These are phyloP conservation scores for Aspergillus sp. DNA, from an alignment of 2,329 filamentous ascomycete species.

Conservation along the genomic window DNA sequence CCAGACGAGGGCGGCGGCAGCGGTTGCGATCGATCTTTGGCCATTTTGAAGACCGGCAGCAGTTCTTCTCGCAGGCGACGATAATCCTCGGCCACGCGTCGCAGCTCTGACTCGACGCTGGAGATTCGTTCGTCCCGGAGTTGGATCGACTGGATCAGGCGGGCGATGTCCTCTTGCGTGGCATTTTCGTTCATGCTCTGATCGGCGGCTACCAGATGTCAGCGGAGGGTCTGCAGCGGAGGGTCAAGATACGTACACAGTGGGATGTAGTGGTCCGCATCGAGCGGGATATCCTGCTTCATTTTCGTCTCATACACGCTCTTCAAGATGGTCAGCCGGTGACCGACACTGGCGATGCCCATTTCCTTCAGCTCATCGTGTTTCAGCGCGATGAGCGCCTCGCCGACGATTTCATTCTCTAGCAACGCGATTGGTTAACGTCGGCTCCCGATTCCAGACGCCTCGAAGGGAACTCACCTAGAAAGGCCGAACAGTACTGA, in stretches of 20 bases:
- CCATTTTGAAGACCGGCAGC: conserved; percentile 82
- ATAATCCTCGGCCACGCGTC: conserved; percentile 83
- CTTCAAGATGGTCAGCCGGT: conserved; percentile 91
- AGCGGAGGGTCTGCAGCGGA: not conserved
- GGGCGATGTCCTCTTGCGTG: conserved; percentile 88
- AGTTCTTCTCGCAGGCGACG: conserved; percentile 85
- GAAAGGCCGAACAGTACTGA: conserved; percentile 79
- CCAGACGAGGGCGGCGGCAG: conserved; percentile 59
- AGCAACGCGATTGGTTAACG: conserved; percentile 8
- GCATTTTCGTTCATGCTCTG: conserved; percentile 83
- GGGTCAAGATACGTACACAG: conserved; percentile 63
- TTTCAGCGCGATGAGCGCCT: conserved; percentile 81
- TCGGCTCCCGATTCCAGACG: not conserved
- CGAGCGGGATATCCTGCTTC: conserved; percentile 85
- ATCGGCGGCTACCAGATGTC: conserved; percentile 70
- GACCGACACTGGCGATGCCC: conserved; percentile 88
- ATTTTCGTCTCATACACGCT: conserved; percentile 96
- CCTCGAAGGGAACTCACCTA: conserved; percentile 62
- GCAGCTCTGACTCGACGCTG: conserved; percentile 77
- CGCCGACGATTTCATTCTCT: conserved; percentile 95
- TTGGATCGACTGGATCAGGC: conserved; percentile 84
- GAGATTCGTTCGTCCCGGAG: conserved; percentile 88
- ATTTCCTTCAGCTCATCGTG: conserved; percentile 95
- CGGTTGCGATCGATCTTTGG: conserved; percentile 88
- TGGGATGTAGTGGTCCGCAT: conserved; percentile 90